Evolutionary conservation across 2,329 filamentous ascomycete genomes (phyloP).

Genomic region (Diplodia sapinea): DNA sequence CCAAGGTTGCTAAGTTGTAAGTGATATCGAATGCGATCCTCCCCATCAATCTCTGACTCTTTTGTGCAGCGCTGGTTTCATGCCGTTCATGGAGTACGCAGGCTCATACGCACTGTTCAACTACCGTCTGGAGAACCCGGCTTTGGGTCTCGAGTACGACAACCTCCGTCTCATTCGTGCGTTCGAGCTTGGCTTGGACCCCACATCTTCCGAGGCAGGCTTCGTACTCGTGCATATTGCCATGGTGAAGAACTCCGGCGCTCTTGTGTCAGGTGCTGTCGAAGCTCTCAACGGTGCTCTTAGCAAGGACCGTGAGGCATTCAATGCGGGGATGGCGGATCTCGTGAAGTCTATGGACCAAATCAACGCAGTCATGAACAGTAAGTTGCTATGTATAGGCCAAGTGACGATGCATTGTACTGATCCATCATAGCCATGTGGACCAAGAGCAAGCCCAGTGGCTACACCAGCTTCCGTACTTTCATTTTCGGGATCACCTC

Average conservation of each 20-base stretch:
- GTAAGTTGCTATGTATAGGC: slow-evolving; percentile 46
- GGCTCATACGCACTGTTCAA: slow-evolving; percentile 69
- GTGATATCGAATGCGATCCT: slow-evolving; percentile 47
- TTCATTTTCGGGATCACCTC: slow-evolving; percentile 97
- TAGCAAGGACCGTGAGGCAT: slow-evolving; percentile 55
- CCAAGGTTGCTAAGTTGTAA: slow-evolving; percentile 83
- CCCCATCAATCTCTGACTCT: neutral
- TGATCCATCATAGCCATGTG: slow-evolving; percentile 70
- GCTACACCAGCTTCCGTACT: slow-evolving; percentile 89
- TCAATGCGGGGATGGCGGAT: slow-evolving; percentile 61
- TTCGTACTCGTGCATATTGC: slow-evolving; percentile 96
- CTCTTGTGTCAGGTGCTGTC: slow-evolving; percentile 74
- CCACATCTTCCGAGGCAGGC: slow-evolving; percentile 85
- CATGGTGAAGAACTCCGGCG: slow-evolving; percentile 88
- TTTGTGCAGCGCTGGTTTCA: slow-evolving; percentile 67
- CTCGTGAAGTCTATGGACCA: slow-evolving; percentile 68
- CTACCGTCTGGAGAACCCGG: slow-evolving; percentile 64
- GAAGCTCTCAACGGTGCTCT: slow-evolving; percentile 64
- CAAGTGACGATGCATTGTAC: neutral
- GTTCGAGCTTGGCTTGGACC: slow-evolving; percentile 88
- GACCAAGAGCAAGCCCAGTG: slow-evolving; percentile 79
- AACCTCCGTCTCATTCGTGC: slow-evolving; percentile 85
- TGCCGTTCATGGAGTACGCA: slow-evolving; percentile 89
- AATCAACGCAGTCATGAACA: slow-evolving; percentile 82
- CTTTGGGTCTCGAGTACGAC: slow-evolving; percentile 60